Evolutionary conservation across 768 basidiomycete genomes (phyloP), one percentile per base, ranked within the genome.

Genomic region (Hericium coralloides): DNA sequence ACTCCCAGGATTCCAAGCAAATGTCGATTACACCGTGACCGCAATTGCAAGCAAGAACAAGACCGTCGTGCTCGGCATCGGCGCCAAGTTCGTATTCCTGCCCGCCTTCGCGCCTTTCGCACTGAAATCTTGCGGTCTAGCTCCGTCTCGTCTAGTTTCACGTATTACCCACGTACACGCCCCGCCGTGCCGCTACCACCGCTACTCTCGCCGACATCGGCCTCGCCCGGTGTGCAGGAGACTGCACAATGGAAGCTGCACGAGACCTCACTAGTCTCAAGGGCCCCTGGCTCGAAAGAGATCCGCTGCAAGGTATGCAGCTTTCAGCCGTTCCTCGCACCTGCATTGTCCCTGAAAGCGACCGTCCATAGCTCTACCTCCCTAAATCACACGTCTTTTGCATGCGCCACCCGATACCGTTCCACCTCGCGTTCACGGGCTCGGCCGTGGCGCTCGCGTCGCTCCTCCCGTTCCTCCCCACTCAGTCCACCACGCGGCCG

Each of bases 1-100:
- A 3, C 67, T 89, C 7, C 88, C 88, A 10, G 89, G 88, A 1
- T 89, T 90, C 64, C 72, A 74, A 15, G 86, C 88, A 14, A 77
- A 68, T 7, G 80, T 87, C 53, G 79, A 79, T 23, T 91, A 90
- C 64, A 75, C 74, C 25, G 75, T 89, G 9, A 77, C 72, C 53
- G 82, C 76, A 0, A 70, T 74, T 23, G 75, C 82, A 23, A 70
- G 74, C 58, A 83, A 81, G 63, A 77, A 76, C 41, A 87, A 80
- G 65, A 76, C 79, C 14, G 74, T 76, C 43, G 60, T 82, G 38
- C 72, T 87, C 25, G 76, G 80, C 55, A 70, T 78, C 17, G 80
- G 79, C 45, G 72, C 75, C 43, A 77, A 74, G 85, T 88, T 69
- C 47, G 80, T 69, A 10, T 43, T 22, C 25, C 12, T 20, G 17